Conservation (phyloP, 495 filamentous ascomycete species). For the Lineolata rhizophorae region DNA sequence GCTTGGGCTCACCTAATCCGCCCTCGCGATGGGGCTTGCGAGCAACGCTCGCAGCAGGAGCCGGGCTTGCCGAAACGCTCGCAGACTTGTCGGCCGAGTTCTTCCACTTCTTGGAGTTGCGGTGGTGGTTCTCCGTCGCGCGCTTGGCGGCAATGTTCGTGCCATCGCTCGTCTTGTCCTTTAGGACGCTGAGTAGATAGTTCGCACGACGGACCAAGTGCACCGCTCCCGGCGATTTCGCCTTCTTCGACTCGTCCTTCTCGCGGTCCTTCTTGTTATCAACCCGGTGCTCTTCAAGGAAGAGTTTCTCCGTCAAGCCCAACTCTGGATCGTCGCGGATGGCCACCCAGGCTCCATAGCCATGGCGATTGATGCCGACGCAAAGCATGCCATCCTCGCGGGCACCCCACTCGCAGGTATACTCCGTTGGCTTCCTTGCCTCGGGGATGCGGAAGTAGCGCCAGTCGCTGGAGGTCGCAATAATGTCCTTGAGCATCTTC, state of each 20-base stretch:
- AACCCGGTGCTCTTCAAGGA: constrained; percentile 92
- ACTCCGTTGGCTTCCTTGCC: constrained; percentile 69
- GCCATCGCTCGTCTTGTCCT: constrained; percentile 48
- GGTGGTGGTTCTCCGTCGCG: constrained; percentile 72
- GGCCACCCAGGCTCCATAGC: constrained; percentile 79
- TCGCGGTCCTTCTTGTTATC: constrained; percentile 82
- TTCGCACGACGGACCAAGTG: constrained; percentile 89
- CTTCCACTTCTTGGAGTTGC: constrained; percentile 40
- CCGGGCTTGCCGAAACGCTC: constrained; percentile 31
- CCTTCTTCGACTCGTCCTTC: constrained; percentile 43
- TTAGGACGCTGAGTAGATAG: constrained; percentile 77
- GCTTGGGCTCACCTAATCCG: too few species aligned
- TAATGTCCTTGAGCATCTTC: constrained; percentile 55
- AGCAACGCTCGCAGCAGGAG: constrained; percentile 24
- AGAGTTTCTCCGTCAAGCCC: constrained; percentile 76
- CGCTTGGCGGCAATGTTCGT: constrained; percentile 45
- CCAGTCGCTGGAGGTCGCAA: constrained; percentile 37
- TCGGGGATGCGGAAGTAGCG: constrained; percentile 70
- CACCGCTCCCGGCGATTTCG: constrained; percentile 85
- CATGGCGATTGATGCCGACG: constrained; percentile 76
- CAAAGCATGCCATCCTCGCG: constrained; percentile 94
- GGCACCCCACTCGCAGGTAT: constrained; percentile 73
- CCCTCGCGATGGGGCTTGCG: too few species aligned
- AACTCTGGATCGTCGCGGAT: constrained; percentile 87
- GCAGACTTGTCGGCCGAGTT: constrained; percentile 24